Evolutionary conservation across 352 stramenopile genomes (phyloP), one percentile per base, ranked within the genome.

Genomic region (Pythium dissimile): DNA sequence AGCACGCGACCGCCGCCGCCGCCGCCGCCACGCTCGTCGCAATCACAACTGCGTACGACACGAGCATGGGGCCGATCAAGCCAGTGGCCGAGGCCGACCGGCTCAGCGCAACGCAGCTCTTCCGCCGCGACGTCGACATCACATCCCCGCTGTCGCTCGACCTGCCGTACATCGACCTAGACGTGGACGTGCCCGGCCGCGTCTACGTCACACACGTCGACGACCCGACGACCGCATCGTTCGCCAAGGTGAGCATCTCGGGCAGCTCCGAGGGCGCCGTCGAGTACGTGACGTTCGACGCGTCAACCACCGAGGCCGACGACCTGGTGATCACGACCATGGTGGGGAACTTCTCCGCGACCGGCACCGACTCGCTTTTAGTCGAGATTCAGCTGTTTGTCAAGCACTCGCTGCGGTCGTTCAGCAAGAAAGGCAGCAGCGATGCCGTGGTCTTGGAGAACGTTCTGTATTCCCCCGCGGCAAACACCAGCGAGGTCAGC

Each of bases 111-210:
- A n/a, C n/a, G n/a, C n/a, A n/a, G n/a, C n/a, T n/a, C n/a, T n/a
- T n/a, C n/a, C n/a, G n/a, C n/a, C n/a, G n/a, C n/a, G n/a, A 52
- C 18, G 18, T 21, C n/a, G 45, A 52, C 28, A 41, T 52, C 30
- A n/a, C n/a, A n/a, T n/a, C n/a, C n/a, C n/a, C n/a, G n/a, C 7
- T 47, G 1, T 16, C 21, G 41, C 8, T n/a, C 45, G n/a, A 9
- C 24, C 1, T n/a, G 16, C 28, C 45, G 1, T 30, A 41, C 45
- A 18, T 52, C 3, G 30, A 52, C 2, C 10, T 52, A 6, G 7
- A 24, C 2, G 3, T 52, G 16, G 10, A 18, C 6, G 28, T 52
- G 28, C 45, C 45, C 27, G 27, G 45, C n/a, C 45, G 28, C 45
- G 45, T 52, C 16, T 52, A 52, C 45, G 21, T 52, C 18, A 30